Conservation (phyloP, 345 rosid genomes). For the Erysimum cheiranthoides region DNA sequence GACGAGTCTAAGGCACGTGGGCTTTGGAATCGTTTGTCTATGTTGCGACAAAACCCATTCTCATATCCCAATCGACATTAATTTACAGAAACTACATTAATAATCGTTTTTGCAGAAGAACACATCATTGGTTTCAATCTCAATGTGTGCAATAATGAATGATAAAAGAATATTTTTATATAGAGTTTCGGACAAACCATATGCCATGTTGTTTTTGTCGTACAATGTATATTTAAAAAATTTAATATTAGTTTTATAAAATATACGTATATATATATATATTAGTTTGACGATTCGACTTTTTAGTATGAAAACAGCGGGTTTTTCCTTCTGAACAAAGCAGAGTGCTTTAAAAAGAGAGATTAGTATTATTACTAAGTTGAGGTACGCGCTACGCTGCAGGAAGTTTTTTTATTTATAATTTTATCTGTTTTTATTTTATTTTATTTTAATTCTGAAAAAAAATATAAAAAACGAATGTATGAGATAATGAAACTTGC, state of each 20-base stretch:
- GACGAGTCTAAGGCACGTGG: constrained; percentile 44
- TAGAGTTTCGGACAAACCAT: constrained; percentile 27
- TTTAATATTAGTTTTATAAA: too few species aligned
- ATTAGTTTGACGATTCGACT: background rate
- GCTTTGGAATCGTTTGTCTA: constrained; percentile 27
- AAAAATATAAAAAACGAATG: too few species aligned
- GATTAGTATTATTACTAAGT: too few species aligned
- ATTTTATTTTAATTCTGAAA: too few species aligned
- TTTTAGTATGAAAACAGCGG: background rate
- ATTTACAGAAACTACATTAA: constrained; percentile 31
- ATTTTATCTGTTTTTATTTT: too few species aligned
- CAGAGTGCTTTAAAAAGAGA: too few species aligned
- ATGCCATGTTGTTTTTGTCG: constrained; percentile 32
- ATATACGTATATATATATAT: too few species aligned
- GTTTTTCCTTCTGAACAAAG: background rate
- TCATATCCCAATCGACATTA: constrained; percentile 28
- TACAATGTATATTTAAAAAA: background rate
- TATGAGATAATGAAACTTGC: too few species aligned
- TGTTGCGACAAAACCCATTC: constrained; percentile 37
- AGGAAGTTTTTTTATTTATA: too few species aligned
- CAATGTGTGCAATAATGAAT: background rate
- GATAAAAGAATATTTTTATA: background rate
- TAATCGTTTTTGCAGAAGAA: constrained; percentile 23
- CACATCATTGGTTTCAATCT: constrained; percentile 33
- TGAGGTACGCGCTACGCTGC: too few species aligned